Evolutionary conservation across 345 rosid species (phyloP).

Genomic region (Melaleuca alternifolia): DNA sequence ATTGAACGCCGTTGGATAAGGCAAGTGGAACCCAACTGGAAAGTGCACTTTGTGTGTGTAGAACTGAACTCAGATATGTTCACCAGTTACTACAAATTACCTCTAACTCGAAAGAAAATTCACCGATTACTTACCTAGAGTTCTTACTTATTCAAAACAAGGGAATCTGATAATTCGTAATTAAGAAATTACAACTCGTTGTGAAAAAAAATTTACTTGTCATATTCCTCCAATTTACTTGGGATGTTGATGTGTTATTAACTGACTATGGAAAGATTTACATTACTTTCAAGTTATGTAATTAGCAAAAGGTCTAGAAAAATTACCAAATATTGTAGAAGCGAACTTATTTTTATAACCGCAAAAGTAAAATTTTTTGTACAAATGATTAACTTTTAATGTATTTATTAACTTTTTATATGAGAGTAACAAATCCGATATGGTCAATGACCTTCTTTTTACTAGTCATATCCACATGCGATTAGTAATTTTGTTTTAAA

Average conservation of each 20-base stretch:
- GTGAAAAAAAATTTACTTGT: background rate
- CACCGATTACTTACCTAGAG: background rate
- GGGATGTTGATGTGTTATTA: background rate
- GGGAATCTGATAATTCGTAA: background rate
- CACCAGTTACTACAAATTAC: background rate
- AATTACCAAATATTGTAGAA: fast-evolving
- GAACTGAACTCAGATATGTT: background rate
- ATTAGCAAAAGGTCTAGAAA: background rate
- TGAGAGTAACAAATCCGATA: background rate
- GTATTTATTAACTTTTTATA: background rate
- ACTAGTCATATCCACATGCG: no score
- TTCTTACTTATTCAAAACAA: background rate
- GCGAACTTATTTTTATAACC: fast-evolving
- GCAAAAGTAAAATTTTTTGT: fast-evolving
- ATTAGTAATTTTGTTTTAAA: no score
- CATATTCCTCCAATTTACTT: background rate
- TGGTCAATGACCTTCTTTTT: no score
- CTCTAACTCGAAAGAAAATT: background rate
- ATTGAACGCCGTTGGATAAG: background rate
- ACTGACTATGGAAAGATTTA: background rate
- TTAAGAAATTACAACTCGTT: background rate
- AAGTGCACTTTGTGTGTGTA: background rate
- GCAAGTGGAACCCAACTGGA: background rate
- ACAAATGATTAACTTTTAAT: background rate
- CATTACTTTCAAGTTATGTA: fast-evolving